Evolutionary conservation across 2,329 filamentous ascomycete genomes (phyloP).

Genomic region (Penicillium sp.): DNA sequence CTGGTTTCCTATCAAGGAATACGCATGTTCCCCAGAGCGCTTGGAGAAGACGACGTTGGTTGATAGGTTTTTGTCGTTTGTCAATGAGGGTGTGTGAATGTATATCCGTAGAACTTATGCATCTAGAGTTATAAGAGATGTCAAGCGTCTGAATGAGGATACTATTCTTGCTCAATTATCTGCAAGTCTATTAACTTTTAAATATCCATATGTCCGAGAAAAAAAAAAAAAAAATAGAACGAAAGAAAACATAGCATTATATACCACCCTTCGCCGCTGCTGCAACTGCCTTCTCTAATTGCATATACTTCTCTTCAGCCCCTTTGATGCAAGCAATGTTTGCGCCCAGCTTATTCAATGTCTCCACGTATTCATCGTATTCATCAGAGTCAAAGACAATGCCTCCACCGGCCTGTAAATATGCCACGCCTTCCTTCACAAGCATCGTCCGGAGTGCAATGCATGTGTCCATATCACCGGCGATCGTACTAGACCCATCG

Average conservation of each 20-base stretch:
- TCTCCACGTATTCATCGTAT: conserved; percentile 91
- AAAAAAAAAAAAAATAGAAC: not conserved
- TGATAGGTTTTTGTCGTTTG: conserved; percentile 11
- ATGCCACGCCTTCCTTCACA: conserved; percentile 84
- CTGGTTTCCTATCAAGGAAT: conserved; percentile 22
- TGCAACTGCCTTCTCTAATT: conserved; percentile 30
- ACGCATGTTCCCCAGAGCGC: conserved; percentile 13
- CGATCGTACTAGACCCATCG: conserved; percentile 57
- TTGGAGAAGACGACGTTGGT: conserved; percentile 8
- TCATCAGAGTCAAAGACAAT: conserved; percentile 93
- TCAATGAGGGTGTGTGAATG: not conserved
- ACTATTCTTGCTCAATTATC: not conserved
- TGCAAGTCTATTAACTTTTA: not conserved
- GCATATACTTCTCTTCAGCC: conserved; percentile 68
- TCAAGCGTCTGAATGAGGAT: not conserved
- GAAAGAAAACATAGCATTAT: not conserved
- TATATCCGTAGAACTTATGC: not conserved
- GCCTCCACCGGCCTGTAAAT: conserved; percentile 80
- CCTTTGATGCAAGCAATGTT: conserved; percentile 85
- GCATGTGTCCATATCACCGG: conserved; percentile 89
- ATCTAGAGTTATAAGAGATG: not conserved
- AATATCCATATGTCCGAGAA: not conserved
- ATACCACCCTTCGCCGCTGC: not conserved
- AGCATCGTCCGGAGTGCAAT: conserved; percentile 88
- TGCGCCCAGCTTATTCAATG: conserved; percentile 90